Evolutionary conservation across 768 basidiomycete genomes (phyloP).

Genomic region (Macrolepiota albuminosa): DNA sequence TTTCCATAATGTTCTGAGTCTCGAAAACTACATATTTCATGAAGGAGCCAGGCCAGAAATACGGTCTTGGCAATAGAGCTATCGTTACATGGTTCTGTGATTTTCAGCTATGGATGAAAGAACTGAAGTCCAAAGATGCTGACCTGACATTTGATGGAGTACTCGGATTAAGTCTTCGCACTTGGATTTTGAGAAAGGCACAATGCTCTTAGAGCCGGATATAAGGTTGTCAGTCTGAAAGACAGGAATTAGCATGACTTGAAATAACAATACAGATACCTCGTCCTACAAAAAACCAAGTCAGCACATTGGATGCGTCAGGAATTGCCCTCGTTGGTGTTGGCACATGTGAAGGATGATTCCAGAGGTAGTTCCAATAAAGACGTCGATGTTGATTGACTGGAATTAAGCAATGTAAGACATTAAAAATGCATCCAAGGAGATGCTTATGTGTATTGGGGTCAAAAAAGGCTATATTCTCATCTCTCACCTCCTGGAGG

Average conservation of each 20-base stretch:
- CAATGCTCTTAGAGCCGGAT: conserved; percentile 35
- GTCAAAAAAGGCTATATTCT: conserved; percentile 21
- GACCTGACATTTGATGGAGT: conserved; percentile 31
- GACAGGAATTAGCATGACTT: not conserved
- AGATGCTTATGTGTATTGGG: conserved; percentile 21
- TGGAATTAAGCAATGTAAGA: conserved; percentile 11
- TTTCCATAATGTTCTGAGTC: conserved; percentile 41
- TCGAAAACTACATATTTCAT: conserved; percentile 47
- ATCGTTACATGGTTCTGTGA: conserved; percentile 27
- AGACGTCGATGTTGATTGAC: conserved; percentile 41
- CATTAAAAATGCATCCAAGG: not conserved
- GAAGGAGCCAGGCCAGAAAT: conserved; percentile 47
- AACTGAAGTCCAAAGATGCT: conserved; percentile 1
- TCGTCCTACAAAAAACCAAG: conserved; percentile 41
- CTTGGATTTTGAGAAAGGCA: conserved; percentile 50
- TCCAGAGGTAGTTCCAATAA: conserved; percentile 50
- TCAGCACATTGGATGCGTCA: conserved; percentile 45
- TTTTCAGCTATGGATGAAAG: not conserved
- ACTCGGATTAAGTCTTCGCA: conserved; percentile 45
- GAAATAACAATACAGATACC: not conserved
- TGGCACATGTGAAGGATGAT: conserved; percentile 41
- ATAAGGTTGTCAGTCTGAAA: conserved; percentile 44
- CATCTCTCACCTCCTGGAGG: conserved; percentile 25
- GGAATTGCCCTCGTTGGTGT: conserved; percentile 36
- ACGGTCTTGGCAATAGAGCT: conserved; percentile 36